A percentile compares a stretch with the other conserved stretches of the same genome.
phyloP scores from a whole-genome alignment of 106 monocot species.

The Dioscorea dumetorum region DNA sequence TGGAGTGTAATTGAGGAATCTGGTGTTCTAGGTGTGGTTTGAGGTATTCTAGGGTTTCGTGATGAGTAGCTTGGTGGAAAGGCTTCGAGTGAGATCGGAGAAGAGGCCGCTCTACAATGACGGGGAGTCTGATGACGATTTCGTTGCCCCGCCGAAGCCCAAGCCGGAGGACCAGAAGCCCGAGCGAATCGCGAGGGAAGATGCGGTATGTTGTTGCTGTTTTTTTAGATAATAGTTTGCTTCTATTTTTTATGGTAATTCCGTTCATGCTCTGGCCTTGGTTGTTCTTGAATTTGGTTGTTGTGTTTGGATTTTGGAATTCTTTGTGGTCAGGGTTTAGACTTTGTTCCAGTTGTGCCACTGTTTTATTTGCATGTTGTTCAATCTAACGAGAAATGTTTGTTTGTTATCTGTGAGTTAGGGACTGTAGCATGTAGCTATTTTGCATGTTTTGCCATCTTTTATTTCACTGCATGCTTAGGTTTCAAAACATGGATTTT shows the following conservation, averaged over 20 bases:
- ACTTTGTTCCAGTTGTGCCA: too few species aligned
- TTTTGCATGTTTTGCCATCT: too few species aligned
- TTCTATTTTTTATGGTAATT: not conserved
- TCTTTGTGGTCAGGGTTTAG: too few species aligned
- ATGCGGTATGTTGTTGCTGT: constrained; percentile 45
- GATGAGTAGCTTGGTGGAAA: constrained; percentile 95
- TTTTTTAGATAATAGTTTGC: not conserved
- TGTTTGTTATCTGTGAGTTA: too few species aligned
- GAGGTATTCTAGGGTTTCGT: constrained; percentile 7
- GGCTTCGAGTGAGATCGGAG: constrained; percentile 88
- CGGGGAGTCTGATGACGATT: constrained; percentile 80
- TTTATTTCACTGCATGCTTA: too few species aligned
- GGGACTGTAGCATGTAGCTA: too few species aligned
- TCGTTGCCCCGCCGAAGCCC: constrained; percentile 11
- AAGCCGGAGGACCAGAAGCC: constrained; percentile 17
- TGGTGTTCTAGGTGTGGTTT: not conserved
- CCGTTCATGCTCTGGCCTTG: not conserved
- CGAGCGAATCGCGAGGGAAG: constrained; percentile 47
- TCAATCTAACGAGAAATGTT: not conserved
- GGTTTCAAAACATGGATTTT: too few species aligned
- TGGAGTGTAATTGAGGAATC: not conserved
- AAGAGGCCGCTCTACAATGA: constrained; percentile 57
- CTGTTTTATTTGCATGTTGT: not conserved
- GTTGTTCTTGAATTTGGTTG: not conserved
- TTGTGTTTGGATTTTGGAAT: not conserved